Evolutionary conservation across 129 eudicot species (phyloP).

Genomic region (Pulicaria dysenterica): DNA sequence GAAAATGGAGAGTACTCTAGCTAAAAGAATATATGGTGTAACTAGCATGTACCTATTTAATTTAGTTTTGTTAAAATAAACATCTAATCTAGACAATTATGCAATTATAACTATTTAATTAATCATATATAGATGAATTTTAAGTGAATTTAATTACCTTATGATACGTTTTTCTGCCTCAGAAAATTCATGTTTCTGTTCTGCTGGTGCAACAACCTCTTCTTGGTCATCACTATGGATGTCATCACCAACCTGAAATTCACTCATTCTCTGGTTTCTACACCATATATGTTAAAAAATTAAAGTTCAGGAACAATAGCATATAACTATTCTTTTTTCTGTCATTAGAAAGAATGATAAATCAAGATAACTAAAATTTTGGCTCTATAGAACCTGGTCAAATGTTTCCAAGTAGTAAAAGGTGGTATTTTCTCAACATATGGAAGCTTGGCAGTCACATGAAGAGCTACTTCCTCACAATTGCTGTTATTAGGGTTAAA

Average conservation of each 20-base stretch:
- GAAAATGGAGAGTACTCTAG: too few species aligned
- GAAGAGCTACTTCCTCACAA: constrained; percentile 31
- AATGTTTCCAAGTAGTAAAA: constrained; percentile 66
- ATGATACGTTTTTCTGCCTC: constrained; percentile 67
- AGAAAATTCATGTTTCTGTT: constrained; percentile 59
- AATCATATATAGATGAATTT: background rate
- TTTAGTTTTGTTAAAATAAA: too few species aligned
- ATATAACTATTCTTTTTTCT: background rate
- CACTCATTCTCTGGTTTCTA: constrained; percentile 80
- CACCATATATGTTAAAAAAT: constrained; percentile 26
- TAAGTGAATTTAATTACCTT: constrained; percentile 47
- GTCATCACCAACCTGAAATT: constrained; percentile 38
- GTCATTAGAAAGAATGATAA: too few species aligned
- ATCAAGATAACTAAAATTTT: too few species aligned
- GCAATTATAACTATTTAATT: too few species aligned
- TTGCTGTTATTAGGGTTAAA: constrained; percentile 33
- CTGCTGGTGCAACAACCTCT: constrained; percentile 44
- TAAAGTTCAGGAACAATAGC: constrained; percentile 27
- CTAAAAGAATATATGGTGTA: too few species aligned
- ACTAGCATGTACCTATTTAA: too few species aligned
- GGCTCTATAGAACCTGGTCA: constrained; percentile 39
- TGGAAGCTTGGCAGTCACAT: constrained; percentile 53
- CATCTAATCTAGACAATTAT: too few species aligned
- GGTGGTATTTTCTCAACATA: constrained; percentile 55
- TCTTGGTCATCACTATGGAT: constrained; percentile 35